Percentiles rank a stretch among this genome's conserved stretches.
Evolutionary conservation across 495 filamentous ascomycete species (phyloP).

Genomic region (Penicillium taxi): DNA sequence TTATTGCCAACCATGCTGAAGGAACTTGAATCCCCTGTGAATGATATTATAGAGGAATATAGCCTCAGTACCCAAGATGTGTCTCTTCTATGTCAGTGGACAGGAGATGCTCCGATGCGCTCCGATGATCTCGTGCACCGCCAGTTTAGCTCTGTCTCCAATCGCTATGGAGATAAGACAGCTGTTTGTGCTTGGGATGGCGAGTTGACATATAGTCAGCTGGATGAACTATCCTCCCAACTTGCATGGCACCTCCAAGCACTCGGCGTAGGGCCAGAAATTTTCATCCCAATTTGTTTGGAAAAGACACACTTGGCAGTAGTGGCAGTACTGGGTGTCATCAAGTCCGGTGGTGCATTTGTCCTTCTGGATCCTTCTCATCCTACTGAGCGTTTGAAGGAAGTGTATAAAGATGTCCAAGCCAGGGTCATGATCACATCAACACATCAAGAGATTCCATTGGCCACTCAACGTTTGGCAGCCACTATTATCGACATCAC

Average conservation of each 20-base stretch:
- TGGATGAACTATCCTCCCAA: conserved; percentile 27
- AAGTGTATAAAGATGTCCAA: conserved; percentile 19
- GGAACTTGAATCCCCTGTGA: too few relatives aligned
- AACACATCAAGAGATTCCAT: neutral
- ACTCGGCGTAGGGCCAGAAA: conserved; percentile 20
- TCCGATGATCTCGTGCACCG: too few relatives aligned
- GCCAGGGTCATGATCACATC: neutral
- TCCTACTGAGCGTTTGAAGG: neutral
- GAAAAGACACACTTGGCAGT: conserved; percentile 37
- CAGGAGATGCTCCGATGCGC: too few relatives aligned
- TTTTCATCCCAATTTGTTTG: conserved; percentile 34
- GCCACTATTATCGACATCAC: neutral
- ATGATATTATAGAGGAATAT: too few relatives aligned
- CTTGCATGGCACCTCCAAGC: conserved; percentile 19
- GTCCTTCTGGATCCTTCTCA: conserved; percentile 1
- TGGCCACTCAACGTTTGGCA: neutral
- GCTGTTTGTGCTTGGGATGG: conserved; percentile 42
- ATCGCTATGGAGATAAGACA: conserved; percentile 4
- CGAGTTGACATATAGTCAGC: conserved; percentile 38
- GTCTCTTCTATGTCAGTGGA: too few relatives aligned
- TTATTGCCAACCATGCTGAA: too few relatives aligned
- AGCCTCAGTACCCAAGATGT: too few relatives aligned
- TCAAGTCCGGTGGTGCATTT: conserved; percentile 26
- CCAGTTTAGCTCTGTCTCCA: too few relatives aligned
- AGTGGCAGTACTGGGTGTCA: conserved; percentile 34